A percentile compares a stretch with the other conserved stretches of the same genome.
Conservation (phyloP, 768 basidiomycete species). For the Hypholoma sublateritium region DNA sequence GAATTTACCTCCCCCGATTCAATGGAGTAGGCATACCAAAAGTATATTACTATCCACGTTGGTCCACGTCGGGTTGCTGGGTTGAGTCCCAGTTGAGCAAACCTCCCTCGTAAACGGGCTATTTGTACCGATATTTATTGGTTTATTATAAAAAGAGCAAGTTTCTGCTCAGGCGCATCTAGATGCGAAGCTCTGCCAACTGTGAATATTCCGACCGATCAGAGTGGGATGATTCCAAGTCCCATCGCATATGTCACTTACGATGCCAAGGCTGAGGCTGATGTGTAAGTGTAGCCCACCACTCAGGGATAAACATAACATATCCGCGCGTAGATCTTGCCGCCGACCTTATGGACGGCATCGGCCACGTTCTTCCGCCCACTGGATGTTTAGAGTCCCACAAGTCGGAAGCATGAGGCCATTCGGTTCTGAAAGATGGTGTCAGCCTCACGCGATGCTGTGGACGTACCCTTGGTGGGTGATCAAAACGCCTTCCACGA, state of each 20-base stretch:
- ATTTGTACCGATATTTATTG: no score
- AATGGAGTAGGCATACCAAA: no score
- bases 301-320: not conserved
- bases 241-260: not conserved
- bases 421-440: conserved; percentile 27
- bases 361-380: conserved; percentile 40
- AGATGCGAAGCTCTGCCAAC: conserved; percentile 37
- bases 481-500: conserved; percentile 34
- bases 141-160: conserved; percentile 14
- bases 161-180: conserved; percentile 36
- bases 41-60: no score
- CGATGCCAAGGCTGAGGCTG: conserved; percentile 8
- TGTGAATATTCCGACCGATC: conserved; percentile 3
- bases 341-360: conserved; percentile 39
- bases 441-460: not conserved
- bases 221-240: not conserved
- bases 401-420: conserved; percentile 37
- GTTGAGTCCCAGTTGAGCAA: no score
- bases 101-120: conserved; percentile 45
- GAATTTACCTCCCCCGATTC: conserved; percentile 40
- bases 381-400: conserved; percentile 35
- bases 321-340: conserved; percentile 36
- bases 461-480: conserved; percentile 28
- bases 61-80: no score
- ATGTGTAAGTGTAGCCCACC: not conserved